A percentile compares a stretch with the other conserved stretches of the same genome.
phyloP scores from a whole-genome alignment of 768 basidiomycete genomes.

The Dioszegia aurantiaca region DNA sequence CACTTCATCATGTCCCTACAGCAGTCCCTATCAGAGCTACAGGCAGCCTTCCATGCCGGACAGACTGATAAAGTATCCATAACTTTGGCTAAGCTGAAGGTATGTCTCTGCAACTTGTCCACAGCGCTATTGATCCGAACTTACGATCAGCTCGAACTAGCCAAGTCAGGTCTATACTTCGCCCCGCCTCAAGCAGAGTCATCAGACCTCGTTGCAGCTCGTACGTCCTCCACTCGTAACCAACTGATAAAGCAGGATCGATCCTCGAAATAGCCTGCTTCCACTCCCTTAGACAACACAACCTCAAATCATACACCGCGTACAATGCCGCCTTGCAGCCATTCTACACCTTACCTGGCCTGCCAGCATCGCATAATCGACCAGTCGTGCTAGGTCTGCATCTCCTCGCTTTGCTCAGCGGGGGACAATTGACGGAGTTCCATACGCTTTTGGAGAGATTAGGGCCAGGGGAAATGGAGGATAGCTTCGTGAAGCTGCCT shows the following conservation, averaged over 20 bases:
- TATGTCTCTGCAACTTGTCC: slow-evolving; percentile 8
- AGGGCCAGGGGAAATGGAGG: slow-evolving; percentile 44
- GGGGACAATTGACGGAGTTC: slow-evolving; percentile 92
- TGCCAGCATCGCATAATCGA: slow-evolving; percentile 81
- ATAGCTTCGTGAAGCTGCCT: slow-evolving; percentile 49
- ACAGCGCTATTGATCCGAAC: background rate
- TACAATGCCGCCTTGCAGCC: slow-evolving; percentile 61
- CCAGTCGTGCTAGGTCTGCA: slow-evolving; percentile 86
- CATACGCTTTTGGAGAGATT: slow-evolving; percentile 93
- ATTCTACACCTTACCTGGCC: slow-evolving; percentile 44
- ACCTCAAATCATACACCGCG: slow-evolving; percentile 88
- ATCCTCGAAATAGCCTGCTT: slow-evolving; percentile 94
- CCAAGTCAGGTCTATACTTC: slow-evolving; percentile 42
- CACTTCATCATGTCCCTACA: slow-evolving; percentile 33
- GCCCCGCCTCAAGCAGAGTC: slow-evolving; percentile 28
- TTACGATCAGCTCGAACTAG: slow-evolving; percentile 35
- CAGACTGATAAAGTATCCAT: slow-evolving; percentile 26
- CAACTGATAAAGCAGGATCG: slow-evolving; percentile 62
- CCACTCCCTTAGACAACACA: slow-evolving; percentile 82
- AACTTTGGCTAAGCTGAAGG: slow-evolving; percentile 35
- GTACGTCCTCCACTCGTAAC: slow-evolving; percentile 19
- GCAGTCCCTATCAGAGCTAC: slow-evolving; percentile 40
- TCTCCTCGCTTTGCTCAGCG: slow-evolving; percentile 85
- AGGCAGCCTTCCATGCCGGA: slow-evolving; percentile 29
- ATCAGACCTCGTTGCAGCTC: slow-evolving; percentile 36